These are phyloP conservation scores for Vitellaria paradoxa DNA, from an alignment of 179 eudicot genomes.

Conservation along the genomic window DNA sequence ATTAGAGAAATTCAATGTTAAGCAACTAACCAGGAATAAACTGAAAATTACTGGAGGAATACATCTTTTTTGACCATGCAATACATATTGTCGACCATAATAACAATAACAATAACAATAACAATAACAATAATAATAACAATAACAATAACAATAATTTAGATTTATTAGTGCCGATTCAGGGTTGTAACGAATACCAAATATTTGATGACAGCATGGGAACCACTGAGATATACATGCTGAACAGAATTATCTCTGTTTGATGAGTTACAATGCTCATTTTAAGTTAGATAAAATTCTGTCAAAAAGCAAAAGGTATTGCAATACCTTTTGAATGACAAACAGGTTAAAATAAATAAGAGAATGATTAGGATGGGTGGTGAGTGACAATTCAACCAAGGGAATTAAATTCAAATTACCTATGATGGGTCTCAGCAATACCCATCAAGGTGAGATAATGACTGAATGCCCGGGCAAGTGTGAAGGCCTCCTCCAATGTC, in stretches of 20 bases:
- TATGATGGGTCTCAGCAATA: constrained; percentile 93
- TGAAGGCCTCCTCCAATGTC: constrained; percentile 71
- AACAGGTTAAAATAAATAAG: not conserved
- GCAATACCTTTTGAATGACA: too few relatives aligned
- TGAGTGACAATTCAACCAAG: not conserved
- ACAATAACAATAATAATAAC: too few relatives aligned
- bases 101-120: too few relatives aligned
- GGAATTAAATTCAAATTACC: constrained; percentile 33
- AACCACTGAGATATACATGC: not conserved
- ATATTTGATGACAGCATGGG: not conserved
- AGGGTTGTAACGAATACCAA: not conserved
- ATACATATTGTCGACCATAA: too few relatives aligned
- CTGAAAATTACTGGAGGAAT: too few relatives aligned
- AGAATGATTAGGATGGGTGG: not conserved
- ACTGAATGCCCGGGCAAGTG: constrained; percentile 71
- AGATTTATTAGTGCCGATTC: not conserved
- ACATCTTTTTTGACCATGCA: too few relatives aligned
- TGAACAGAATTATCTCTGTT: not conserved
- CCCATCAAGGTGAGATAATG: constrained; percentile 79
- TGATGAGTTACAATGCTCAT: not conserved
- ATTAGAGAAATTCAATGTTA: too few relatives aligned
- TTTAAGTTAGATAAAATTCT: not conserved
- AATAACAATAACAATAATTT: not conserved
- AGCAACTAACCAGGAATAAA: too few relatives aligned
- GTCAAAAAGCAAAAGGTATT: not conserved